These are phyloP conservation scores for Aaosphaeria pasadenensis DNA, from an alignment of 2,329 filamentous ascomycete genomes.

Conservation along the genomic window DNA sequence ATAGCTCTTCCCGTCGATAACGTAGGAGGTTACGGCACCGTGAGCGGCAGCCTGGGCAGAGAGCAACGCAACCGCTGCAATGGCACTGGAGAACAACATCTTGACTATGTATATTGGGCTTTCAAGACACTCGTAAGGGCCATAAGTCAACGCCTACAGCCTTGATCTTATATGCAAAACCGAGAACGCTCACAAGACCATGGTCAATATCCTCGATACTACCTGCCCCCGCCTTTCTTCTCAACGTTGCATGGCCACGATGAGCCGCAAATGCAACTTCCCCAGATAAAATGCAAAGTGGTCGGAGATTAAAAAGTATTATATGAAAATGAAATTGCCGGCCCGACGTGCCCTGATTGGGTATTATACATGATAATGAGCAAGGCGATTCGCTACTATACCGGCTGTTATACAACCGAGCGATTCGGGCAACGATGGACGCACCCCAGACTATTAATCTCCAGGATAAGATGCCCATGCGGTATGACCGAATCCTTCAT, in stretches of 20 bases:
- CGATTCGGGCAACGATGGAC: slow-evolving; percentile 9
- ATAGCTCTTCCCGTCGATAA: slow-evolving; percentile 30
- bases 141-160: slow-evolving; percentile 1
- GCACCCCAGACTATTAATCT: slow-evolving; percentile 23
- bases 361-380: slow-evolving; percentile 12
- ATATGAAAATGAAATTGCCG: slow-evolving; percentile 14
- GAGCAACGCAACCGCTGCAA: slow-evolving; percentile 31
- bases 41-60: slow-evolving; percentile 30
- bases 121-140: neutral
- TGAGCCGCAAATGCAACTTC: slow-evolving; percentile 3
- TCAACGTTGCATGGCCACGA: slow-evolving; percentile 8
- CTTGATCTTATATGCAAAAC: slow-evolving; percentile 14
- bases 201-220: slow-evolving; percentile 1
- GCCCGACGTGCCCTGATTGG: slow-evolving; percentile 22
- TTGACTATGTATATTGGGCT: slow-evolving; percentile 10
- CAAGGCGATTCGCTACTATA: slow-evolving; percentile 14
- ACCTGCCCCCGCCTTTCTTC: neutral
- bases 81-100: slow-evolving; percentile 37
- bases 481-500: slow-evolving; percentile 12
- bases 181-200: neutral
- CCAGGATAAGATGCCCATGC: slow-evolving; percentile 9
- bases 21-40: slow-evolving; percentile 35
- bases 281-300: slow-evolving; percentile 20
- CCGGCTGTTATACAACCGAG: slow-evolving; percentile 21
- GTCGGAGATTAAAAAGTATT: slow-evolving; percentile 19